Percentiles rank a stretch among this genome's conserved stretches.
phyloP scores from a whole-genome alignment of 345 rosid genomes.

The Bruguiera sexangula region DNA sequence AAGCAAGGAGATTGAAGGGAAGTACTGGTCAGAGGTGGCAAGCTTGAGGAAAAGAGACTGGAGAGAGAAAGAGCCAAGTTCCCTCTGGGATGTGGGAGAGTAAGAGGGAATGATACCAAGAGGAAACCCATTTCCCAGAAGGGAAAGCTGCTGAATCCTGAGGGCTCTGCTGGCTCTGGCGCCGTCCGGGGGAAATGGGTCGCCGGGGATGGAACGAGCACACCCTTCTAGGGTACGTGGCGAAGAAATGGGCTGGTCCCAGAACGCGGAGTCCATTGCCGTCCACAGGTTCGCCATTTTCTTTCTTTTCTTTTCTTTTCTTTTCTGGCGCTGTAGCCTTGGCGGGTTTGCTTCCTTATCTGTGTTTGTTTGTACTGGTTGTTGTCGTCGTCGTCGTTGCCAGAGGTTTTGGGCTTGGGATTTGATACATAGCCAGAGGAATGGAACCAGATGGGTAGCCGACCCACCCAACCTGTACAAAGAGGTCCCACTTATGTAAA shows the following conservation, averaged over 20 bases:
- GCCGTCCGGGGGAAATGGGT: slow-evolving; percentile 64
- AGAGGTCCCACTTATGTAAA: no score
- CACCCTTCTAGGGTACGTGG: slow-evolving; percentile 60
- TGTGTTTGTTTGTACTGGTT: not conserved
- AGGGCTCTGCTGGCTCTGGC: slow-evolving; percentile 64
- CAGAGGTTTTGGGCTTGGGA: not conserved
- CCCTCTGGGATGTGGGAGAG: slow-evolving; percentile 45
- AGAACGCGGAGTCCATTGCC: slow-evolving; percentile 75
- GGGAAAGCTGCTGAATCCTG: slow-evolving; percentile 84
- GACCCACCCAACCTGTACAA: no score
- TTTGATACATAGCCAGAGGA: no score
- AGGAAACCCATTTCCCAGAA: slow-evolving; percentile 65
- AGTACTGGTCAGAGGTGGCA: slow-evolving; percentile 54
- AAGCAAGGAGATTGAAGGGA: not conserved
- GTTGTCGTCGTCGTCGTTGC: not conserved
- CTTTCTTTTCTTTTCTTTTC: no score
- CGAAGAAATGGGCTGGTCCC: slow-evolving; percentile 72
- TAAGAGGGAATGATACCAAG: slow-evolving; percentile 73
- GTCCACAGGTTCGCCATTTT: slow-evolving; percentile 69
- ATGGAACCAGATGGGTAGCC: no score
- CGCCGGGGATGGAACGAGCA: slow-evolving; percentile 71
- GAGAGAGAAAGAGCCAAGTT: slow-evolving; percentile 63
- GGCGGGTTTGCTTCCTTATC: slow-evolving; percentile 7
- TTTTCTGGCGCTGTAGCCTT: no score
- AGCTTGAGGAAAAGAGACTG: slow-evolving; percentile 61